Evolutionary conservation across 208 protist species (phyloP).

Genomic region (Acanthamoeba healyi): DNA sequence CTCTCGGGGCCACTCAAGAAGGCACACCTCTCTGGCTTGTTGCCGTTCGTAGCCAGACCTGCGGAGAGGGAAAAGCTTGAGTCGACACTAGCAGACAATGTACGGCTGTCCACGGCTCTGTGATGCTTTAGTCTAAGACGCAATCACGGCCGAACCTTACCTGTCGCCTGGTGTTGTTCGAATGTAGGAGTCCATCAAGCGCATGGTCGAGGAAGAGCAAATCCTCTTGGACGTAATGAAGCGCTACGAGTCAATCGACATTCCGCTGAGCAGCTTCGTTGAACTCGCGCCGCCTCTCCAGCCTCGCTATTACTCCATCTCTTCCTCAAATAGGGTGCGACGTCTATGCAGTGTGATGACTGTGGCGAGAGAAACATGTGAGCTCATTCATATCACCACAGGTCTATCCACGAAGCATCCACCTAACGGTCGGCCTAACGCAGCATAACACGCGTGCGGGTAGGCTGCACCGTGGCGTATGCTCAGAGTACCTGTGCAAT

Average conservation of each 20-base stretch:
- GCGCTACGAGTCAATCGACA: not conserved
- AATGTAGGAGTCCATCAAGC: not conserved
- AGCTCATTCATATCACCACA: not conserved
- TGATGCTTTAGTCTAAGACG: no score
- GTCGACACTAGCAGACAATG: not conserved
- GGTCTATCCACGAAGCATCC: not conserved
- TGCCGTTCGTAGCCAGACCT: not conserved
- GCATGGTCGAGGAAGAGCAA: not conserved
- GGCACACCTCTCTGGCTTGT: not conserved
- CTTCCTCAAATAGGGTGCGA: slow-evolving; percentile 31
- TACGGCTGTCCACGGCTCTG: not conserved
- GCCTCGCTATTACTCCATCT: slow-evolving; percentile 72
- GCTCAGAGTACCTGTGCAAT: slow-evolving; percentile 36
- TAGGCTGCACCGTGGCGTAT: not conserved
- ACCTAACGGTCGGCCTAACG: not conserved
- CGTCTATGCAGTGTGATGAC: no score
- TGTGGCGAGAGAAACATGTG: no score
- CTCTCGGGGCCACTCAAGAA: slow-evolving; percentile 26
- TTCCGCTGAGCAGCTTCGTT: not conserved
- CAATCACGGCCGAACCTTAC: not conserved
- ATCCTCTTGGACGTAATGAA: slow-evolving; percentile 4
- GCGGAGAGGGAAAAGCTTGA: not conserved
- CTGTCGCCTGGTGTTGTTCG: not conserved
- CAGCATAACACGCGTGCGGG: not conserved
- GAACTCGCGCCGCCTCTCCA: slow-evolving; percentile 23